Conservation (phyloP, 257 asterid species). For the Plantago ovata region DNA sequence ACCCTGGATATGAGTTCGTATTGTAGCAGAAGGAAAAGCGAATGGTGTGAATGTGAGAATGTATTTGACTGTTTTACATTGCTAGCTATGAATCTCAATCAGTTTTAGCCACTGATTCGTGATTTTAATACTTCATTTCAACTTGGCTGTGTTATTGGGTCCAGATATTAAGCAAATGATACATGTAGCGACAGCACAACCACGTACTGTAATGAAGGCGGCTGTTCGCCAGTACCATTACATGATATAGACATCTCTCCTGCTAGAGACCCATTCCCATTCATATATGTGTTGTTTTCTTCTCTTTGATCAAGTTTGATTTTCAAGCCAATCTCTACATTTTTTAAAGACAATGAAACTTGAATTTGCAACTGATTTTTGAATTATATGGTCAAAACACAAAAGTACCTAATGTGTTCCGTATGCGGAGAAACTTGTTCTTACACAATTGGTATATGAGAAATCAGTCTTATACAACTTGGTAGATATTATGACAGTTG, state of each 20-base stretch:
- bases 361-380: background rate
- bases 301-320: background rate
- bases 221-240: background rate
- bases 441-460: no score
- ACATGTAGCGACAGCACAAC: background rate
- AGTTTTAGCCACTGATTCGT: background rate
- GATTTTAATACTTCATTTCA: background rate
- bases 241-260: background rate
- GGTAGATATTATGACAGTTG: no score
- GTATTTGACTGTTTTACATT: background rate
- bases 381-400: no score
- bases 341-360: background rate
- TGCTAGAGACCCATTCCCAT: background rate
- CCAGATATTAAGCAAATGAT: background rate
- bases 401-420: background rate
- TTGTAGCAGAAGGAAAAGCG: background rate
- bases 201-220: background rate
- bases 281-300: background rate
- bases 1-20: background rate
- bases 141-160: constrained; percentile 11
- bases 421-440: background rate
- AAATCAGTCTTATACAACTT: no score
- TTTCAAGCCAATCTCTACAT: background rate
- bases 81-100: background rate
- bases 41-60: background rate